Percentiles rank a stretch among this genome's conserved stretches.
phyloP scores from a whole-genome alignment of 2,329 filamentous ascomycete species.

The Aureobasidium sp. region DNA sequence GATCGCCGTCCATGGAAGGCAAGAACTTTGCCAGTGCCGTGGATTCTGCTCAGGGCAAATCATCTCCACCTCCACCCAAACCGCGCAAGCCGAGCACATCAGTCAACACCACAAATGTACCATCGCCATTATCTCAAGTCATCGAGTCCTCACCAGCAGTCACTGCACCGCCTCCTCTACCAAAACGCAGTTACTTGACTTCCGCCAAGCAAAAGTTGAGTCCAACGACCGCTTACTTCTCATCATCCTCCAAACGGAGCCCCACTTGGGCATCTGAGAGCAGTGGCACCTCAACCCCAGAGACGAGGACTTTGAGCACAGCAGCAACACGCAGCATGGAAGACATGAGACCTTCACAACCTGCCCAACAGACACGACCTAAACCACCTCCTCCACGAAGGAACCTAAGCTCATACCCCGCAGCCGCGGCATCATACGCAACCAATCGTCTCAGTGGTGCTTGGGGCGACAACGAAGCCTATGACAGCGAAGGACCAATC shows the following conservation, averaged over 20 bases:
- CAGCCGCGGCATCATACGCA: conserved; percentile 33
- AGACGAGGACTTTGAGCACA: conserved; percentile 14
- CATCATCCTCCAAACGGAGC: conserved; percentile 22
- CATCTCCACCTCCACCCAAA: conserved; percentile 23
- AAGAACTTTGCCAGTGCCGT: conserved; percentile 18
- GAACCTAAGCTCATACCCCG: conserved; percentile 31
- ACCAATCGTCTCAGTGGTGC: conserved; percentile 31
- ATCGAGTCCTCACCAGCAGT: conserved; percentile 22
- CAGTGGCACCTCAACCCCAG: conserved; percentile 2
- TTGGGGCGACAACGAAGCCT: conserved; percentile 20
- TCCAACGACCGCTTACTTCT: conserved; percentile 23
- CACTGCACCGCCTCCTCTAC: conserved; percentile 23
- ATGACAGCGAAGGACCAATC: conserved; percentile 22
- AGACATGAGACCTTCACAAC: background rate
- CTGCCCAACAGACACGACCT: conserved; percentile 21
- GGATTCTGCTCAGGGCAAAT: conserved; percentile 22
- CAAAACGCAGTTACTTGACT: conserved; percentile 30
- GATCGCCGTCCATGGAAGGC: conserved; percentile 32
- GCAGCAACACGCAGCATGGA: conserved; percentile 15
- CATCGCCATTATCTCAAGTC: conserved; percentile 30
- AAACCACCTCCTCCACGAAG: conserved; percentile 34
- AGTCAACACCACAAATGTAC: conserved; percentile 23
- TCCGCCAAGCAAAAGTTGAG: conserved; percentile 34
- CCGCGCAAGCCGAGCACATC: conserved; percentile 32
- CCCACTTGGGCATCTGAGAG: conserved; percentile 13